phyloP scores from a whole-genome alignment of 176 grass and related monocot species.

The Oryza meyeriana region DNA sequence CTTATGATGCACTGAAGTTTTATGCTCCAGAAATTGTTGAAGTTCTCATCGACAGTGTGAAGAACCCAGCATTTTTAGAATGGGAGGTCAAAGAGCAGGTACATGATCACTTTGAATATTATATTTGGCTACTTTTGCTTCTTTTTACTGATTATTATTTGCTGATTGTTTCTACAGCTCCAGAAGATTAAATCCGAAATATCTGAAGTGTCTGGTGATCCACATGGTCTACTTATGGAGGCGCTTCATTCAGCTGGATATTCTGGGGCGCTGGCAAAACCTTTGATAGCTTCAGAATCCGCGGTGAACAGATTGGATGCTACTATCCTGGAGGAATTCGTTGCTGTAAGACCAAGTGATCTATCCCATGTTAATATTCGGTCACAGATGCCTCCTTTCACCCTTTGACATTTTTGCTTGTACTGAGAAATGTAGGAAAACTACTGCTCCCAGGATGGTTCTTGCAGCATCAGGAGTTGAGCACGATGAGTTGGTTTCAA shows the following conservation, averaged over 20 bases:
- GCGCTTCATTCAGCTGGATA: constrained; percentile 78
- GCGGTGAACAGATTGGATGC: constrained; percentile 50
- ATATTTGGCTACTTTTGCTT: background rate
- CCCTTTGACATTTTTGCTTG: constrained; percentile 30
- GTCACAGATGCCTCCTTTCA: constrained; percentile 3
- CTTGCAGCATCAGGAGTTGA: constrained; percentile 85
- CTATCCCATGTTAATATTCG: constrained; percentile 15
- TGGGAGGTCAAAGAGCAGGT: constrained; percentile 83
- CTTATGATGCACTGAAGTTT: constrained; percentile 71
- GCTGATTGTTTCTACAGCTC: constrained; percentile 41
- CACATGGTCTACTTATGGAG: constrained; percentile 73
- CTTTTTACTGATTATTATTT: constrained; percentile 16
- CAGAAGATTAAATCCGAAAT: too few relatives aligned
- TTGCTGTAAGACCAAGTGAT: constrained; percentile 49
- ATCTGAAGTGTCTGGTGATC: constrained; percentile 61
- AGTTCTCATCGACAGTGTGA: constrained; percentile 69
- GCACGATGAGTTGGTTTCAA: constrained; percentile 71
- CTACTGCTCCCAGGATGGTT: constrained; percentile 76
- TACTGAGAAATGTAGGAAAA: constrained; percentile 56
- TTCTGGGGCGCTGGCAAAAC: constrained; percentile 70
- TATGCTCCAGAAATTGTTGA: constrained; percentile 71
- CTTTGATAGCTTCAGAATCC: constrained; percentile 59
- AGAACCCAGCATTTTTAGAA: constrained; percentile 63
- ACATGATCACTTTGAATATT: constrained; percentile 3
- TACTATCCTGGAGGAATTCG: constrained; percentile 58